phyloP scores from a whole-genome alignment of 176 grass and related monocot species.

The Olyra latifolia region DNA sequence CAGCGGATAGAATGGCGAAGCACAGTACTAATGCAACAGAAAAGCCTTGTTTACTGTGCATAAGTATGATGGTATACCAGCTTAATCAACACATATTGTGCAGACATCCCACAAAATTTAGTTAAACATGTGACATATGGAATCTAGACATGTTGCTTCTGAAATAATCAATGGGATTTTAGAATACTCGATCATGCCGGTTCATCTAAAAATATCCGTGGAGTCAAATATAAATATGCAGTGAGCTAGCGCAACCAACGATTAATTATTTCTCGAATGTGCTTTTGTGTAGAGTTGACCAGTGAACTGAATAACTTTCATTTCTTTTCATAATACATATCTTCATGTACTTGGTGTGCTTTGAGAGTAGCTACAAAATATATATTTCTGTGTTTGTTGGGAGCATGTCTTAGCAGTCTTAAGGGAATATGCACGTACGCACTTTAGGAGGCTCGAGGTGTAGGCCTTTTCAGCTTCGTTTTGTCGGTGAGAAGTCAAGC shows the following conservation, averaged over 20 bases:
- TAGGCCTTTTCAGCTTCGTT: background rate
- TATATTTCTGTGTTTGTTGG: background rate
- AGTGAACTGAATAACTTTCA: background rate
- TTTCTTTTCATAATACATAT: background rate
- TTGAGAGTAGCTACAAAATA: background rate
- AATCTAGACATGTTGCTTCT: constrained; percentile 33
- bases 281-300: no score
- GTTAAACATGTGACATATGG: constrained; percentile 6
- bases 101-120: background rate
- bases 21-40: background rate
- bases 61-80: background rate
- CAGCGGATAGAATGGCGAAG: background rate
- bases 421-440: no score
- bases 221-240: no score
- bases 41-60: background rate
- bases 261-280: no score
- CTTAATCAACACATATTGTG: background rate
- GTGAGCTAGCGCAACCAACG: no score
- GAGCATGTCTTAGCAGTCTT: background rate
- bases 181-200: no score
- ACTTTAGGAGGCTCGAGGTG: background rate
- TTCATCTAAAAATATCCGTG: no score
- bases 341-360: background rate
- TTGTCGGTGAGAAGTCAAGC: constrained; percentile 19
- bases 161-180: no score